Conservation (phyloP, 2,329 filamentous ascomycete species). For the Aureobasidium sp. region DNA sequence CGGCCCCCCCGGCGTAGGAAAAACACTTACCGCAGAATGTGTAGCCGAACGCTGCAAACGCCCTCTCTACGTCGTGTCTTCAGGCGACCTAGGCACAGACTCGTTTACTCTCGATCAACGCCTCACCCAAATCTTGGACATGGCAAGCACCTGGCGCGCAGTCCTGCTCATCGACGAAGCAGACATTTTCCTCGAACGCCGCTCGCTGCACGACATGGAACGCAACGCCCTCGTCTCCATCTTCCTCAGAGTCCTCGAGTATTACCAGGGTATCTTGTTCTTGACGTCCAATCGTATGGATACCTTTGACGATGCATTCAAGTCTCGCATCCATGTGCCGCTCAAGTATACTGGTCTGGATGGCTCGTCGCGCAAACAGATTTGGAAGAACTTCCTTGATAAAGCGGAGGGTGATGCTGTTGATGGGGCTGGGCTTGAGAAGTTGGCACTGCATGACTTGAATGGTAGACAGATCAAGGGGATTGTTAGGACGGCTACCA, state of each 20-base stretch:
- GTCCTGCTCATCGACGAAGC: constrained; percentile 36
- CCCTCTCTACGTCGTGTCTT: constrained; percentile 10
- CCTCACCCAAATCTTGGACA: background rate
- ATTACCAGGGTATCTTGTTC: constrained; percentile 35
- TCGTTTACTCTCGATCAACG: background rate
- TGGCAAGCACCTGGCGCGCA: constrained; percentile 21
- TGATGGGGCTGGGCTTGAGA: background rate
- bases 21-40: constrained; percentile 29
- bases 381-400: background rate
- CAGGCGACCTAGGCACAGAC: constrained; percentile 4
- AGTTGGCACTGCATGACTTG: background rate
- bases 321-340: constrained; percentile 6
- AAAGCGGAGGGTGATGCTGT: background rate
- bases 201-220: constrained; percentile 13
- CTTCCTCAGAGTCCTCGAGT: constrained; percentile 35
- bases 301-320: constrained; percentile 12
- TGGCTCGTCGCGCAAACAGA: background rate
- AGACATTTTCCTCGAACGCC: constrained; percentile 29
- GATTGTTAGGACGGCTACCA: background rate
- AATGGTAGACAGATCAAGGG: constrained; percentile 11
- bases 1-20: constrained; percentile 33
- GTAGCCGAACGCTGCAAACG: constrained; percentile 15
- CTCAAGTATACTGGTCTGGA: constrained; percentile 1
- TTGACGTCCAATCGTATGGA: constrained; percentile 32
- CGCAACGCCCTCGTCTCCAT: constrained; percentile 25